phyloP scores from a whole-genome alignment of 164 flowering plant genomes.

The Sedum album region DNA sequence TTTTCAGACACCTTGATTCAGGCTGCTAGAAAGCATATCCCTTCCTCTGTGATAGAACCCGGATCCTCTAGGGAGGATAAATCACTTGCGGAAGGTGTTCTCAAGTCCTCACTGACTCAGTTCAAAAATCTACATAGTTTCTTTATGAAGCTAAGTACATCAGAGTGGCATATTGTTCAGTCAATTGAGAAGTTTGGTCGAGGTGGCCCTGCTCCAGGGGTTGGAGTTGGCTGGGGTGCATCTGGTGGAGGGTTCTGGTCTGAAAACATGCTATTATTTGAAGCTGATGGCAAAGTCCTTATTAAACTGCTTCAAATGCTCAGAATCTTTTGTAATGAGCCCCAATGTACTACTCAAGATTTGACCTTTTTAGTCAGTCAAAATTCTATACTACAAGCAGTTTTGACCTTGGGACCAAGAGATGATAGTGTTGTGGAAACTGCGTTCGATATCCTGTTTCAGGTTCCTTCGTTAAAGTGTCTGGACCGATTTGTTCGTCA shows the following conservation, averaged over 20 bases:
- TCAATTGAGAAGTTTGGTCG: slow-evolving; percentile 65
- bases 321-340: slow-evolving; percentile 16
- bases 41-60: slow-evolving; percentile 1
- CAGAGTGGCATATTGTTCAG: slow-evolving; percentile 41
- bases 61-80: slow-evolving; percentile 33
- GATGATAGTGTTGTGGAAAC: slow-evolving; percentile 42
- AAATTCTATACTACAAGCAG: slow-evolving; percentile 38
- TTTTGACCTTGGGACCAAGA: slow-evolving; percentile 53
- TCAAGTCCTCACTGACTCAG: slow-evolving; percentile 32
- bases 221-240: slow-evolving; percentile 92
- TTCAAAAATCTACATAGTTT: slow-evolving; percentile 24
- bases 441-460: slow-evolving; percentile 47
- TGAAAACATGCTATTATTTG: slow-evolving; percentile 32
- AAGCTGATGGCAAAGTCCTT: slow-evolving; percentile 52
- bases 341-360: slow-evolving; percentile 22
- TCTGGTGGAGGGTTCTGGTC: slow-evolving; percentile 95
- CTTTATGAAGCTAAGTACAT: slow-evolving; percentile 32
- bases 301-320: slow-evolving; percentile 40
- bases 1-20: slow-evolving; percentile 45
- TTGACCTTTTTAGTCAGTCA: slow-evolving; percentile 23
- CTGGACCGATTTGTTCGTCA: slow-evolving; percentile 32
- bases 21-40: slow-evolving; percentile 26
- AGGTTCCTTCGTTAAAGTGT: slow-evolving; percentile 39
- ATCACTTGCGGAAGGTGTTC: slow-evolving; percentile 50
- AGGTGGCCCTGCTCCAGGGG: slow-evolving; percentile 97